Evolutionary conservation across 805 yeast species (phyloP).

Genomic region (Maudiozyma bulderi): DNA sequence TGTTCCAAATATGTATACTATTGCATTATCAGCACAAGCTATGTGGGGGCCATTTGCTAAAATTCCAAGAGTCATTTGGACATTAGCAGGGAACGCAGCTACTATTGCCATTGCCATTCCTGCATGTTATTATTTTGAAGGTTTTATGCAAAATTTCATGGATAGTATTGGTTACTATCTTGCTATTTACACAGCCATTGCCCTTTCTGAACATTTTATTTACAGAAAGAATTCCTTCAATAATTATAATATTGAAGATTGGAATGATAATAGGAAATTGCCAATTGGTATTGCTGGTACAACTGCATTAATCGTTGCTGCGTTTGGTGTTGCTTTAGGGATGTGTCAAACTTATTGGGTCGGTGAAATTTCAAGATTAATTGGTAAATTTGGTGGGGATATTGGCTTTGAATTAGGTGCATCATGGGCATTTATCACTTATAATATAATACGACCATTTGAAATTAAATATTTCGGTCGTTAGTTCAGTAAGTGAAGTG

Average conservation of each 20-base stretch:
- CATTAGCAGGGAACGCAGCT: constrained; percentile 60
- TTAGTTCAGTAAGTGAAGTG: constrained; percentile 8
- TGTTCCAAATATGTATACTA: constrained; percentile 87
- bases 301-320: constrained; percentile 73
- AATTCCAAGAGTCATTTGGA: constrained; percentile 79
- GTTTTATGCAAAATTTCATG: constrained; percentile 81
- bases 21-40: constrained; percentile 78
- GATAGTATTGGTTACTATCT: constrained; percentile 84
- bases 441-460: constrained; percentile 49
- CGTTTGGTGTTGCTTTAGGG: constrained; percentile 75
- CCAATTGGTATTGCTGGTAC: constrained; percentile 75
- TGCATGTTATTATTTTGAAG: constrained; percentile 64
- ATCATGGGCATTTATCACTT: constrained; percentile 58
- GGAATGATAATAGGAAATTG: constrained; percentile 44
- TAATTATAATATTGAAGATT: constrained; percentile 54
- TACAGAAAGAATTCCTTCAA: constrained; percentile 50
- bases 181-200: constrained; percentile 70
- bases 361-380: constrained; percentile 53
- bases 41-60: constrained; percentile 61
- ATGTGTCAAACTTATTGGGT: constrained; percentile 79
- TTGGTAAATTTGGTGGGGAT: constrained; percentile 49
- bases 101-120: constrained; percentile 84
- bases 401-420: constrained; percentile 76
- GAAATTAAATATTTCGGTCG: constrained; percentile 59
- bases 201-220: constrained; percentile 71